Evolutionary conservation across 108 stramenopile species (phyloP), one percentile per base, ranked within the genome.

Genomic region (Nitzschia sp.): DNA sequence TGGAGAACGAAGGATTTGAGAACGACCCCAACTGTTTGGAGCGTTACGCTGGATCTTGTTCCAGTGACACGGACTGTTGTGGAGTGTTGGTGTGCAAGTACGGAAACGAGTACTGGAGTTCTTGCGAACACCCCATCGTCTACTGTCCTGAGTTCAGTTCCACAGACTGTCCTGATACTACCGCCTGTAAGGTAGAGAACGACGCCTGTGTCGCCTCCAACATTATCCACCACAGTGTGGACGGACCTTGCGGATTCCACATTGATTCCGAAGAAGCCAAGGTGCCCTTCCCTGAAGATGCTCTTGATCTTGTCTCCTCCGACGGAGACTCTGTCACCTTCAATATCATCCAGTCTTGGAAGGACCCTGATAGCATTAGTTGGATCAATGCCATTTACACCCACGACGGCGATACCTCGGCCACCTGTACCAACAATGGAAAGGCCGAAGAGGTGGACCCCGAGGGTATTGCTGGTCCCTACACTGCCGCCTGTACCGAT

Each of bases 311-410:
- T 34, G 29, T 34, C 29, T 34, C 29, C 29, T 34, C 29, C 5
- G 29, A 34, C 5, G 29, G 29, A 34, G 29, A 34, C 29, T 3
- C 29, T 34, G 53, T 54, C 21, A 54, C 53, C 21, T 54, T 54
- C 22, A 54, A 54, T 3, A 54, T 54, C 53, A 54, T 24, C 22
- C 53, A 54, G 53, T 24, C 24, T 21, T 54, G 53, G 53, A 54
- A 54, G 22, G n/a, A 12, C 12, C 12, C 19, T 12, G 21, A 22
- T 12, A 12, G 21, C 19, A 19, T 50, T 6, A 24, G 53, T 12
- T 54, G 53, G 53, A 54, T 54, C 21, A 19, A 54, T 19, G 21
- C 53, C 12, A 24, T 22, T 5, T 54, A 24, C 53, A 54, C 2
- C 12, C 19, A 54, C 19, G 22, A 24, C 24, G 53, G 53, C 6